Base-by-base conservation (phyloP, 768 basidiomycete species). In the Fibroporia radiculosa region DNA sequence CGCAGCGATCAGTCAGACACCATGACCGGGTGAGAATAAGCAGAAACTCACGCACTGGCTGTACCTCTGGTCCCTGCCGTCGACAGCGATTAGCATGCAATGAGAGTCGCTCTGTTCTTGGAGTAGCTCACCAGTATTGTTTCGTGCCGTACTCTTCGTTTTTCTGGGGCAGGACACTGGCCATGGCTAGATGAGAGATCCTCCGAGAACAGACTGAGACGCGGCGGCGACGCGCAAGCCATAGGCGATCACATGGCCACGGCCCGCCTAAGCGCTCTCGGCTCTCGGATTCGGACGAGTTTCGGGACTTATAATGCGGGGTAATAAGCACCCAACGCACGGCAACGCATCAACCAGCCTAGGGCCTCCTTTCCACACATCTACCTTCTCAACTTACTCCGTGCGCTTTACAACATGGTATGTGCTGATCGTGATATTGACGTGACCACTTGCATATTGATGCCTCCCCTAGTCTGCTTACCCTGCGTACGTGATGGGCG, bases 401-500 rank as follows among this genome's bases (percentile, higher is more conserved):
- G 14, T 16, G 27, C 41, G 33, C 5, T 18, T 18, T 25, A 31
- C 19, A 44, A 13, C 20, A 44, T 44, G 42, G 42, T 44, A 2
- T 4, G 42, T 44, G 16, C 19, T 34, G 38, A 8, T 29, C 20
- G 6, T 6, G 11, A 25, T 11, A 24, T 19, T 10, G 29, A 10
- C 10, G 8, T 31, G 10, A 31, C 8, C 29, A 31, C 29, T 10
- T 31, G 29, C 29, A 10, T 10, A 31, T 31, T n/a, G 29, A 10
- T 31, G n/a, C n/a, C 29, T n/a, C 29, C 29, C 6, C 29, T 55
- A 87, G 86, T 88, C 85, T 64, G 86, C 86, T 33, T 77, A 84
- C 66, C 87, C 88, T 56, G 83, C 87, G 39, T 83, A 80, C 63
- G 65, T 77, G 33, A 86, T 89, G 73, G 84, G 87, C 47, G 73